These are phyloP conservation scores for Monosporozyma siamensis DNA, from an alignment of 805 yeast species.

Conservation along the genomic window DNA sequence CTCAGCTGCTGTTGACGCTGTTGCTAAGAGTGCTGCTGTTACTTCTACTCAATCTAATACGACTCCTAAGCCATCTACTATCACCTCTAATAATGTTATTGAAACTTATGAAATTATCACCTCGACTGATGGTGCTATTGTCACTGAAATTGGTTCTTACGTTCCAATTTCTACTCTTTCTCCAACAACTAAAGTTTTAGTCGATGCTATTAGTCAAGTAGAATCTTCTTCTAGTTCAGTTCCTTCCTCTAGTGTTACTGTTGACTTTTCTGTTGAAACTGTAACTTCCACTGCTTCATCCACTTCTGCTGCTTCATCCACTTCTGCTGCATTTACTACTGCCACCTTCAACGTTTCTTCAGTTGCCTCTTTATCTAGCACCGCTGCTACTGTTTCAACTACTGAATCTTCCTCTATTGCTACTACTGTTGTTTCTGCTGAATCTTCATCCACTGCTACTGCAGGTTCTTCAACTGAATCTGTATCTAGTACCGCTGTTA, in stretches of 20 bases:
- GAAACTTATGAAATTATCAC: neutral
- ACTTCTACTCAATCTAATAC: neutral
- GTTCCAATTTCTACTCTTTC: constrained; percentile 1
- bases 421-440: constrained; percentile 3
- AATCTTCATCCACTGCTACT: no score
- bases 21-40: neutral
- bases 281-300: neutral
- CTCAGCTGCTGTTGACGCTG: no score
- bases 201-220: no score
- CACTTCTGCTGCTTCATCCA: constrained; percentile 1
- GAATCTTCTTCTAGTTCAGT: no score
- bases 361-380: no score
- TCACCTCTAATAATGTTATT: neutral
- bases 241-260: neutral
- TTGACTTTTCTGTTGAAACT: neutral
- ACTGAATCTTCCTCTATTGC: constrained; percentile 4
- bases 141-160: constrained; percentile 4
- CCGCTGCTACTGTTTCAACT: neutral
- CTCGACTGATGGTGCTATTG: neutral
- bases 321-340: neutral
- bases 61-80: neutral
- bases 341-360: no score
- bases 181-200: neutral
- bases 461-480: no score
- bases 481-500: neutral